Percentiles rank a stretch among this genome's conserved stretches.
These are phyloP conservation scores for Asparagopsis taxiformis DNA, from an alignment of 31 red algal genomes.

Conservation along the genomic window DNA sequence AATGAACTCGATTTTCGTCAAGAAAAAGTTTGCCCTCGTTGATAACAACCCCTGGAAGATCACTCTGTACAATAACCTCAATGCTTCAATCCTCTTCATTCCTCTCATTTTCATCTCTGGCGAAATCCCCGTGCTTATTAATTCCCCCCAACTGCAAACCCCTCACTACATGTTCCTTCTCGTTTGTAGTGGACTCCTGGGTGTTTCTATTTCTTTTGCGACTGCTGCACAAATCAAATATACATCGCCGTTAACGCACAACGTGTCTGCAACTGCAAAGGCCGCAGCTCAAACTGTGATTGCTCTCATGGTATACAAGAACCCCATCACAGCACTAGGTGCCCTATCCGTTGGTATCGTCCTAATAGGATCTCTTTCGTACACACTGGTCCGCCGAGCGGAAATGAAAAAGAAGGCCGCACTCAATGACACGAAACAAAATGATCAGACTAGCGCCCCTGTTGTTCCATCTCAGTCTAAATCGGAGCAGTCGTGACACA, in stretches of 20 bases:
- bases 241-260: slow-evolving; percentile 94
- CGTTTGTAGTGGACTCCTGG: slow-evolving; percentile 61
- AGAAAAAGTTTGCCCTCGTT: slow-evolving; percentile 96
- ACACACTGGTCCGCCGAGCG: slow-evolving; percentile 82
- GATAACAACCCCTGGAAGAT: slow-evolving; percentile 99
- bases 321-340: slow-evolving; percentile 87
- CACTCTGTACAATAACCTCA: slow-evolving; percentile 95
- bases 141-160: slow-evolving; percentile 36
- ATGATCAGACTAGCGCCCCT: slow-evolving; percentile 15
- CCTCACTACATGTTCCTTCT: slow-evolving; percentile 78
- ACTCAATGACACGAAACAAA: slow-evolving; percentile 4
- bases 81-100: slow-evolving; percentile 91
- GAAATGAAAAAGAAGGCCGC: slow-evolving; percentile 85
- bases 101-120: slow-evolving; percentile 84
- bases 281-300: slow-evolving; percentile 93
- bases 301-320: slow-evolving; percentile 81
- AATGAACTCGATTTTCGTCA: slow-evolving; percentile 95
- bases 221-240: slow-evolving; percentile 97
- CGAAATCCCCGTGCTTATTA: slow-evolving; percentile 48
- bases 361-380: slow-evolving; percentile 68
- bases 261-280: slow-evolving; percentile 95
- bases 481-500: not conserved
- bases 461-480: slow-evolving; percentile 26
- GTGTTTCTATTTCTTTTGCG: slow-evolving; percentile 93
- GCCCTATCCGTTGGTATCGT: slow-evolving; percentile 79